A percentile compares a stretch with the other conserved stretches of the same genome.
phyloP scores from a whole-genome alignment of 2,329 filamentous ascomycete genomes.

The Aureobasidium sp. region DNA sequence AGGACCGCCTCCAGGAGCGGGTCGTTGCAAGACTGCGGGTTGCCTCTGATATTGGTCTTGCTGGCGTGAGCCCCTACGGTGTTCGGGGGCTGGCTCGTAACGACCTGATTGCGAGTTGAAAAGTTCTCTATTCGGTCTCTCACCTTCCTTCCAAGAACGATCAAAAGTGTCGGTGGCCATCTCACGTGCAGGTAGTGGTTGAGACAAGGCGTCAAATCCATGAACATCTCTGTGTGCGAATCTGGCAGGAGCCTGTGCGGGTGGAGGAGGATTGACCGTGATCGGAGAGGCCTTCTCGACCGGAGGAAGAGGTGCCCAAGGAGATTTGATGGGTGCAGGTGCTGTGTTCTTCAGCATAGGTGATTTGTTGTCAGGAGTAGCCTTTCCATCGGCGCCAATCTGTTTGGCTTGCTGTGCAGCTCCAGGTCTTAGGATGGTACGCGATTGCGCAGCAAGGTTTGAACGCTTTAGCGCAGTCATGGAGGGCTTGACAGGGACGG shows the following conservation, averaged over 20 bases:
- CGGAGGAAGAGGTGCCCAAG: constrained; percentile 81
- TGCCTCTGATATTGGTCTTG: constrained; percentile 61
- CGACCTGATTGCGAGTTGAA: constrained; percentile 94
- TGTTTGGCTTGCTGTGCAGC: constrained; percentile 31
- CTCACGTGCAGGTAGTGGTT: constrained; percentile 56
- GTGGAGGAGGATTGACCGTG: constrained; percentile 46
- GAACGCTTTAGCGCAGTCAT: constrained; percentile 28
- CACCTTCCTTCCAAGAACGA: constrained; percentile 67
- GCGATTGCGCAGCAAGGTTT: constrained; percentile 29
- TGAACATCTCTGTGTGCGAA: constrained; percentile 21
- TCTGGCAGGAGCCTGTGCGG: constrained; percentile 22
- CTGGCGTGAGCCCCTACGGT: constrained; percentile 59
- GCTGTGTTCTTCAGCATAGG: constrained; percentile 64
- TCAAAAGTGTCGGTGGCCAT: constrained; percentile 93
- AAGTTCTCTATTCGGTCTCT: constrained; percentile 62
- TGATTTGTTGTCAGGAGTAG: constrained; percentile 54
- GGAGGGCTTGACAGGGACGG: constrained; percentile 19
- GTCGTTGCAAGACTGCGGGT: constrained; percentile 70
- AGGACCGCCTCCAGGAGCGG: constrained; percentile 55
- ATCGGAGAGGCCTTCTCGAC: constrained; percentile 72
- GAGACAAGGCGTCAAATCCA: constrained; percentile 20
- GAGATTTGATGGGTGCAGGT: constrained; percentile 71
- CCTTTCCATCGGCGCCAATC: constrained; percentile 38
- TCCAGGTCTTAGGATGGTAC: constrained; percentile 44
- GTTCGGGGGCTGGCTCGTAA: constrained; percentile 78